phyloP scores from a whole-genome alignment of 2,329 filamentous ascomycete genomes.

The Lecanicillium sp. region DNA sequence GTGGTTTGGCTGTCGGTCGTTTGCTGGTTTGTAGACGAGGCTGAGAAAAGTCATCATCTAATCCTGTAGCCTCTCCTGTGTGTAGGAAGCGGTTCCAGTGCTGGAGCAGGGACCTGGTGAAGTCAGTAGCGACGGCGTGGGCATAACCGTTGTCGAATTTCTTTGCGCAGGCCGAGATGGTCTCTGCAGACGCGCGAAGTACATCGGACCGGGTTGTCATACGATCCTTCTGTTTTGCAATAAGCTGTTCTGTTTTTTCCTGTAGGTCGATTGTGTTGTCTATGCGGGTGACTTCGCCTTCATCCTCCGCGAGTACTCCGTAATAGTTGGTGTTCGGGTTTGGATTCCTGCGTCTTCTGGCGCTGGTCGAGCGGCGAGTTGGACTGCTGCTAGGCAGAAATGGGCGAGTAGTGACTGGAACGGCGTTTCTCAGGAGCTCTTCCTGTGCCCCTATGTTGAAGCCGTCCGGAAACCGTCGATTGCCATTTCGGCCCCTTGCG shows the following conservation, averaged over 20 bases:
- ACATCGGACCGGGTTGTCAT: too few species aligned
- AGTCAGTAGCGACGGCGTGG: conserved; percentile 1
- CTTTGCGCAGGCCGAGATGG: neutral
- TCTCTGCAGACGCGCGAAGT: neutral
- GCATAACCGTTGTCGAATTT: conserved; percentile 1
- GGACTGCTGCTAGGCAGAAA: neutral
- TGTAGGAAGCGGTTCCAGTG: neutral
- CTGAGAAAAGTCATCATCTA: neutral
- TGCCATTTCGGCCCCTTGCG: neutral
- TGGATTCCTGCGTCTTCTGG: neutral
- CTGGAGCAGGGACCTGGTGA: neutral
- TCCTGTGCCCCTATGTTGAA: neutral
- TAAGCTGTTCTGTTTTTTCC: neutral
- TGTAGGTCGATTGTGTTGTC: neutral
- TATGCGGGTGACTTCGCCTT: neutral
- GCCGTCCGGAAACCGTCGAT: neutral
- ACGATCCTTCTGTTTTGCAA: neutral
- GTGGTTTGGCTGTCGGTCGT: neutral
- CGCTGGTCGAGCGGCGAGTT: neutral
- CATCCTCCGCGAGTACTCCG: neutral
- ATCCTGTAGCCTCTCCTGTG: neutral
- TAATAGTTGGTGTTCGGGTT: conserved; percentile 1
- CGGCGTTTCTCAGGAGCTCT: neutral
- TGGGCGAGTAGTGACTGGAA: neutral
- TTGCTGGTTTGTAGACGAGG: neutral